Percentiles rank a stretch among this genome's conserved stretches.
phyloP scores from a whole-genome alignment of 495 filamentous ascomycete species.

The Daldinia loculata region DNA sequence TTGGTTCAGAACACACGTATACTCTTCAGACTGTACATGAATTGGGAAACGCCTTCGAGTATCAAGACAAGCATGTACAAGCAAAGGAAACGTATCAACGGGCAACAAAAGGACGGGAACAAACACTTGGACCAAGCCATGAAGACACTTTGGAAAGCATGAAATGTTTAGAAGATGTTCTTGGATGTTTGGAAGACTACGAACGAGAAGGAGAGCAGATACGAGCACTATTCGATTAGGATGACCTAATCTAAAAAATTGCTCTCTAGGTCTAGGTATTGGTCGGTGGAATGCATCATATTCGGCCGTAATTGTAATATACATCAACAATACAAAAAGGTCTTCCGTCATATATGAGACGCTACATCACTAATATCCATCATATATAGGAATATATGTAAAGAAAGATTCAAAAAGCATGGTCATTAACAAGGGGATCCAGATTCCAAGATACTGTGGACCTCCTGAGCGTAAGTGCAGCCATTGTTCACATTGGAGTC shows the following conservation, averaged over 20 bases:
- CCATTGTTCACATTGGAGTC: constrained; percentile 54
- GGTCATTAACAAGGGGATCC: constrained; percentile 15
- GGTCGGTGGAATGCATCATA: background rate
- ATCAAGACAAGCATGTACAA: background rate
- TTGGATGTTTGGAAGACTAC: background rate
- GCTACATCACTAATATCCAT: background rate
- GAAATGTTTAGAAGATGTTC: background rate
- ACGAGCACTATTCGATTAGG: background rate
- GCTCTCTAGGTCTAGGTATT: too few species aligned
- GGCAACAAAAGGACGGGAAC: background rate
- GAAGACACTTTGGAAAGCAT: background rate
- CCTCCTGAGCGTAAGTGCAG: constrained; percentile 55
- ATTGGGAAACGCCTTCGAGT: background rate
- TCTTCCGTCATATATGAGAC: background rate
- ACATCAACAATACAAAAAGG: background rate
- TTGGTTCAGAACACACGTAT: background rate
- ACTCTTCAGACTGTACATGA: background rate
- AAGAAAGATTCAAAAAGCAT: background rate
- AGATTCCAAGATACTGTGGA: constrained; percentile 23
- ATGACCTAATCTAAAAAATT: background rate
- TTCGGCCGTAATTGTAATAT: background rate
- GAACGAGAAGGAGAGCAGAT: background rate
- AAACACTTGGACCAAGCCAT: background rate
- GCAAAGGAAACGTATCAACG: background rate
- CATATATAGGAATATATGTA: background rate